Evolutionary conservation across 2,329 filamentous ascomycete genomes (phyloP).

Genomic region (Pseudogymnoascus sp.): DNA sequence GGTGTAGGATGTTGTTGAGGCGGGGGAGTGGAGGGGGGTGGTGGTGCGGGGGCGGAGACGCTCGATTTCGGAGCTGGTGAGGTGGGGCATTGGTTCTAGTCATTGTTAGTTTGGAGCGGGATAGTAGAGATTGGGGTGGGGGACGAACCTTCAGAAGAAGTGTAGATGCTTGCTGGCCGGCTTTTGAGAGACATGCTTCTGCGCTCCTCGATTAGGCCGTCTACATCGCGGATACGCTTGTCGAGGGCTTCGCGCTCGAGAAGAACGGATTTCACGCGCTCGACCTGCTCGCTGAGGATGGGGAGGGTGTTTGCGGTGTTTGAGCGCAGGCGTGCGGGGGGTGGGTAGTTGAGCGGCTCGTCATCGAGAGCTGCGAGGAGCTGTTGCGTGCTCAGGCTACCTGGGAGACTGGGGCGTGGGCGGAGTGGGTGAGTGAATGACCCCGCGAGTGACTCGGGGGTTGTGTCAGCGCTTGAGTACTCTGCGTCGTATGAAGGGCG

Average conservation of each 20-base stretch:
- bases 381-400: conserved; percentile 22
- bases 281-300: conserved; percentile 19
- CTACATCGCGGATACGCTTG: conserved; percentile 49
- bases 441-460: not conserved
- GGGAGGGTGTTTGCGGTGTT: conserved; percentile 25
- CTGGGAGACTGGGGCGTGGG: conserved; percentile 14
- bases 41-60: conserved; percentile 12
- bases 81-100: not conserved
- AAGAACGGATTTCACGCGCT: conserved; percentile 26
- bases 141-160: conserved; percentile 20
- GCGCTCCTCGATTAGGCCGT: conserved; percentile 48
- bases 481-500: not conserved
- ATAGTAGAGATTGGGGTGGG: not conserved
- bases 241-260: conserved; percentile 46
- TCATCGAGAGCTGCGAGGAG: conserved; percentile 20
- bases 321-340: conserved; percentile 23
- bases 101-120: conserved; percentile 12
- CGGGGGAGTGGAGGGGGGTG: conserved; percentile 10
- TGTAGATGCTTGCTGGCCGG: conserved; percentile 25
- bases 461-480: not conserved
- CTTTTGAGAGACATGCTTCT: conserved; percentile 46
- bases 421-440: conserved; percentile 13
- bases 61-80: not conserved
- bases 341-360: conserved; percentile 15
- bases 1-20: conserved; percentile 11